Evolutionary conservation across 2,329 filamentous ascomycete species (phyloP), one percentile per base, ranked within the genome.

Genomic region (Lecanicillium sp.): DNA sequence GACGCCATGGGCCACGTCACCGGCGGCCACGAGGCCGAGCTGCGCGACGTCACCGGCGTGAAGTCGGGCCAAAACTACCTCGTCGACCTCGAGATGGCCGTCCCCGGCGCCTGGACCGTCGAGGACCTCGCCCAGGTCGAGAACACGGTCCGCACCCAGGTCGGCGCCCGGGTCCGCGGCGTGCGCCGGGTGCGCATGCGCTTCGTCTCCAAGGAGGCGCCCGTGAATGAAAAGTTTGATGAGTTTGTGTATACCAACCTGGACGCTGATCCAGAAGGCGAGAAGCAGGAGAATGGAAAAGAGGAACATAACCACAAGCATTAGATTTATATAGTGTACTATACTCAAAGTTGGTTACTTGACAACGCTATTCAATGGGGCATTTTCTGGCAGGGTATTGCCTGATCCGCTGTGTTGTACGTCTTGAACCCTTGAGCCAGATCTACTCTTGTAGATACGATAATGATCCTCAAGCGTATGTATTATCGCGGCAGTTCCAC

Each of bases 31-130:
- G 69, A 82, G 47, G 75, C 90, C 8, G 81, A 87, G 60, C 69
- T 96, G 38, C 79, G 85, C 37, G 85, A 87, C 37, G 78, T 97
- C 3, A 86, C 89, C 55, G 93, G 93, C 47, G 78, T 95, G 67
- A 98, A 98, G 69, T 93, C 89, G 3, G 93, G 93, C 24, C 93
- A 96, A 66, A 98, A 96, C 69, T 96, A 94, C 63, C 74, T 97
- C 24, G 83, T 97, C 57, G 93, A 97, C 58, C 66, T 98, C 7
- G 90, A 95, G 64, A 69, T 97, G 52, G 86, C 81, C 2, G 87
- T 94, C 14, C 89, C 91, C 0, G 78, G 75, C 19, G 70, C 72
- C 27, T 95, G 87, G 86, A 86, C 86, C 0, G 72, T 98, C 5
- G 79, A 83, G 45, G 78, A 86, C 47, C 79, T 84, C 7, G 74